phyloP scores from a whole-genome alignment of 2,329 filamentous ascomycete species.

The Hypoxylon sp. region DNA sequence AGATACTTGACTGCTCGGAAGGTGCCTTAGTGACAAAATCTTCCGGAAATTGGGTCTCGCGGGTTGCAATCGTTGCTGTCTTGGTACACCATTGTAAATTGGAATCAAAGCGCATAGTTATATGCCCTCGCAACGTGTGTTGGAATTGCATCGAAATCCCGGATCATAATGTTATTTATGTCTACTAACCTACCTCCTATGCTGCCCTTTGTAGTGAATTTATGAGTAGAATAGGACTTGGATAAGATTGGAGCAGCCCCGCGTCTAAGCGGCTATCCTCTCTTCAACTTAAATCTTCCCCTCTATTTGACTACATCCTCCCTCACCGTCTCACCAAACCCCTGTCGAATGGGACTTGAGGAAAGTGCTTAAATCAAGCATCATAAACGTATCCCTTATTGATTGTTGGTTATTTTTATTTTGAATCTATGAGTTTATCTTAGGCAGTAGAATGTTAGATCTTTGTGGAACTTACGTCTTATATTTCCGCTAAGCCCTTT shows the following conservation, averaged over 20 bases:
- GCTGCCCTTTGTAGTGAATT: too few species aligned
- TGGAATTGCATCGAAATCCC: too few species aligned
- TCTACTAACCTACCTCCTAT: too few species aligned
- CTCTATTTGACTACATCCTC: neutral
- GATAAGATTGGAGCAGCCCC: neutral
- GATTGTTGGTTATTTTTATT: neutral
- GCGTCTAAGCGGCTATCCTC: neutral
- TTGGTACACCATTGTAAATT: too few species aligned
- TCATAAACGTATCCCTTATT: neutral
- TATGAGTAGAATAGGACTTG: neutral
- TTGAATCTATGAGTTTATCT: neutral
- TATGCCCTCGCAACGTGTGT: too few species aligned
- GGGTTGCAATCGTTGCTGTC: too few species aligned
- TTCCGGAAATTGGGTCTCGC: too few species aligned
- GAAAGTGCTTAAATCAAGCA: neutral
- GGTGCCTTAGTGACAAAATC: too few species aligned
- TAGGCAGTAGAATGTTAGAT: neutral
- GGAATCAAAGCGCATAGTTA: too few species aligned
- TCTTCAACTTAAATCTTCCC: neutral
- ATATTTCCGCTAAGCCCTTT: neutral
- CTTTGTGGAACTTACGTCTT: neutral
- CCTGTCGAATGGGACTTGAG: neutral
- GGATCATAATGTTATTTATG: too few species aligned
- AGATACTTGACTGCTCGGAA: too few species aligned
- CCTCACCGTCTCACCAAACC: neutral